Evolutionary conservation across 345 rosid genomes (phyloP).

Genomic region (Gossypium turneri): DNA sequence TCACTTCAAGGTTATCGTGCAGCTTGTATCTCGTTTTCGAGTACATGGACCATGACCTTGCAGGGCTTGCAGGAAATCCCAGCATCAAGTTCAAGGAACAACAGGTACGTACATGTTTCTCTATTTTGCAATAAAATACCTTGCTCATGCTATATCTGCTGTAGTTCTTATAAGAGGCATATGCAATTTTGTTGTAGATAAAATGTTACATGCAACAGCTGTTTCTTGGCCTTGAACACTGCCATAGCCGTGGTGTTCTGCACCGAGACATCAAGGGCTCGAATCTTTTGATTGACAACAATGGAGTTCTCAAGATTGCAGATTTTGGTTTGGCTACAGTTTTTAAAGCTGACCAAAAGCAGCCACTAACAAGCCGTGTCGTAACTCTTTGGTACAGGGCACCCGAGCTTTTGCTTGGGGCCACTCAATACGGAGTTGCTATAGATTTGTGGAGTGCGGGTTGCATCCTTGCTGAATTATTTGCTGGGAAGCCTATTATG

Average conservation of each 20-base stretch:
- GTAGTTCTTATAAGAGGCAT: neutral
- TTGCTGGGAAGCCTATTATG: conserved; percentile 83
- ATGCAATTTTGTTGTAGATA: conserved; percentile 39
- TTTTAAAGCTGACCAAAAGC: conserved; percentile 49
- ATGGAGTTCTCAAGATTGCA: conserved; percentile 85
- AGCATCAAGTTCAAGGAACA: conserved; percentile 71
- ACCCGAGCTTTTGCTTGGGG: conserved; percentile 93
- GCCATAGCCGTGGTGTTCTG: conserved; percentile 76
- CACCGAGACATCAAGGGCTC: conserved; percentile 96
- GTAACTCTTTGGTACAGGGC: conserved; percentile 98
- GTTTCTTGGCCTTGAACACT: conserved; percentile 73
- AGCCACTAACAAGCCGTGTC: conserved; percentile 80
- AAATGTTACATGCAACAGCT: conserved; percentile 81
- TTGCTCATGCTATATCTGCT: neutral
- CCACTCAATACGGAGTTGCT: conserved; percentile 71
- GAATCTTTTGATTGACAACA: conserved; percentile 60
- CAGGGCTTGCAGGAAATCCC: conserved; percentile 72
- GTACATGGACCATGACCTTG: conserved; percentile 93
- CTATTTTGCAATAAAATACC: neutral
- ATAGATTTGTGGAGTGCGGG: conserved; percentile 94
- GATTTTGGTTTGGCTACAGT: conserved; percentile 82
- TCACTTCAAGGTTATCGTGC: conserved; percentile 74
- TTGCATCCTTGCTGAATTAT: conserved; percentile 83
- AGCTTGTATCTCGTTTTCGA: conserved; percentile 85
- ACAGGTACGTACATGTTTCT: conserved; percentile 55